Percentiles rank a stretch among this genome's conserved stretches.
Evolutionary conservation across 306 rosid genomes (phyloP).

Genomic region (Glycine latifolia): DNA sequence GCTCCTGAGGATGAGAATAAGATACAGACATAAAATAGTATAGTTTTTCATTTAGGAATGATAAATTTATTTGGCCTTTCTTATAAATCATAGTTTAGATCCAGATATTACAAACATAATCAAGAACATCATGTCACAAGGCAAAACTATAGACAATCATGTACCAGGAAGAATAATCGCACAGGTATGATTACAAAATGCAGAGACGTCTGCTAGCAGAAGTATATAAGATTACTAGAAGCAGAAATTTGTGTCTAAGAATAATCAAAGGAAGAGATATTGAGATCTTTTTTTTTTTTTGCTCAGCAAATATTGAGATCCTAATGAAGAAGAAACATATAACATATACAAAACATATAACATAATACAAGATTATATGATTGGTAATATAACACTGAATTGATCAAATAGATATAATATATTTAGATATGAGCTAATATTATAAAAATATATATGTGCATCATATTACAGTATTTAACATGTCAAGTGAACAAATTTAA

Average conservation of each 20-base stretch:
- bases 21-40: conserved; percentile 20
- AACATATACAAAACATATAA: conserved; percentile 28
- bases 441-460: not conserved
- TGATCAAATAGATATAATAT: not conserved
- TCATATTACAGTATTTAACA: not conserved
- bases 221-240: conserved; percentile 14
- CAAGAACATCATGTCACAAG: conserved; percentile 17
- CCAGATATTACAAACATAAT: conserved; percentile 29
- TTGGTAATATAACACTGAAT: conserved; percentile 18
- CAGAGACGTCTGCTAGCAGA: conserved; percentile 4
- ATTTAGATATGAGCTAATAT: not conserved
- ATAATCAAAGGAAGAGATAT: conserved; percentile 23
- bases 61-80: not conserved
- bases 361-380: conserved; percentile 10
- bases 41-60: not conserved
- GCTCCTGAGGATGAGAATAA: conserved; percentile 11
- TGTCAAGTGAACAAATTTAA: conserved; percentile 30
- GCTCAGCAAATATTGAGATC: not conserved
- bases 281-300: too few species aligned
- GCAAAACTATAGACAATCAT: conserved; percentile 20
- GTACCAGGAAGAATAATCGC: conserved; percentile 19
- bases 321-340: conserved; percentile 27
- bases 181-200: conserved; percentile 7
- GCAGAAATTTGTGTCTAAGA: conserved; percentile 15
- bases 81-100: conserved; percentile 12